phyloP scores from a whole-genome alignment of 352 stramenopile genomes.

The Pythium aquatile region DNA sequence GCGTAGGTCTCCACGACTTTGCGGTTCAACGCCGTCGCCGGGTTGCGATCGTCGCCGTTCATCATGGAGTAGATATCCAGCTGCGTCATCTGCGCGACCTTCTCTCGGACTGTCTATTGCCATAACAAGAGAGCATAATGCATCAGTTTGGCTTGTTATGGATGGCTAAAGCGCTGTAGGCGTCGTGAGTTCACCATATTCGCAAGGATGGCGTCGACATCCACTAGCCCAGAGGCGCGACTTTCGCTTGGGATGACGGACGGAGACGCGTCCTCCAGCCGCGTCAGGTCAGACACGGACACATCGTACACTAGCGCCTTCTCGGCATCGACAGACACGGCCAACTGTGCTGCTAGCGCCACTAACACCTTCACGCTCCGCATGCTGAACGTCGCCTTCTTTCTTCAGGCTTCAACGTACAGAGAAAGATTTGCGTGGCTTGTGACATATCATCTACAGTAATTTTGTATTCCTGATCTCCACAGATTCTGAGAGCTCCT shows the following conservation, averaged over 20 bases:
- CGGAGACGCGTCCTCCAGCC: not conserved
- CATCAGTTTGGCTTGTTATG: not conserved
- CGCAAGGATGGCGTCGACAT: conserved; percentile 26
- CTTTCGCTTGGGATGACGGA: not conserved
- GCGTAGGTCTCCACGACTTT: conserved; percentile 59
- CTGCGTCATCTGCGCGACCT: conserved; percentile 89
- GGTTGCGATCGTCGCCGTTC: conserved; percentile 50
- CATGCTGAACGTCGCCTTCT: not conserved
- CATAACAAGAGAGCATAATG: not conserved
- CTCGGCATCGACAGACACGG: not conserved
- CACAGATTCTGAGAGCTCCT: not conserved
- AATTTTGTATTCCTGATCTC: not conserved
- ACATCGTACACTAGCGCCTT: conserved; percentile 17
- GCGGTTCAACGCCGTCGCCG: conserved; percentile 46
- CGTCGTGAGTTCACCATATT: conserved; percentile 24
- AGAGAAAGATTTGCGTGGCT: not conserved
- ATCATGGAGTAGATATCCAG: conserved; percentile 88
- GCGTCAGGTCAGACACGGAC: conserved; percentile 13
- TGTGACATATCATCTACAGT: not conserved
- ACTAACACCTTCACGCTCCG: not conserved
- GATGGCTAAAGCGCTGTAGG: not conserved
- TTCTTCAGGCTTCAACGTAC: not conserved
- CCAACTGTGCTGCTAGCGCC: not conserved
- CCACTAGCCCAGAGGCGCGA: not conserved
- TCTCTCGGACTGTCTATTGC: conserved; percentile 51